A percentile compares a stretch with the other conserved stretches of the same genome.
Conservation (phyloP, 495 filamentous ascomycete genomes). For the Astrocystis sublimbata region DNA sequence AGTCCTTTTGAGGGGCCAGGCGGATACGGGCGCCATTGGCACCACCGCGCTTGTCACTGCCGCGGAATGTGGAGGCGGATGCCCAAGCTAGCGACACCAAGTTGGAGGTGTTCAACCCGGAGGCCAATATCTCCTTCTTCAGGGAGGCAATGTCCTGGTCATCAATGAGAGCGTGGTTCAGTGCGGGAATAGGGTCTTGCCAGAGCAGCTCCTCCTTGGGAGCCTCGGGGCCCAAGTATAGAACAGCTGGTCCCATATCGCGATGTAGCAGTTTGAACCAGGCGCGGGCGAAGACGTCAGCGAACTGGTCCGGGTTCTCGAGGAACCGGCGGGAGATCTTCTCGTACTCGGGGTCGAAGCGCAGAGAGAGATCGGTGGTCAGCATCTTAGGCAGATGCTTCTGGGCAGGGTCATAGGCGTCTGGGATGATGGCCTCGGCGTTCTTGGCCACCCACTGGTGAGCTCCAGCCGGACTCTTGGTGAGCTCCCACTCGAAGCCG, state of each 20-base stretch:
- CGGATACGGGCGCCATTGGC: slow-evolving; percentile 75
- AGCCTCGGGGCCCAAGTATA: slow-evolving; percentile 70
- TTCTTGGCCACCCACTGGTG: slow-evolving; percentile 74
- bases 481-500: slow-evolving; percentile 74
- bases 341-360: slow-evolving; percentile 67
- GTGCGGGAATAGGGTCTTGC: slow-evolving; percentile 64
- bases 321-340: slow-evolving; percentile 70
- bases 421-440: slow-evolving; percentile 62
- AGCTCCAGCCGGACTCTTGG: slow-evolving; percentile 70
- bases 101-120: slow-evolving; percentile 55
- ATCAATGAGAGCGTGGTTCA: slow-evolving; percentile 57
- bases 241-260: slow-evolving; percentile 67
- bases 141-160: slow-evolving; percentile 58
- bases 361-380: slow-evolving; percentile 69
- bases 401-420: slow-evolving; percentile 63
- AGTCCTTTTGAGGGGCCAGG: slow-evolving; percentile 66
- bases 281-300: slow-evolving; percentile 64
- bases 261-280: slow-evolving; percentile 81
- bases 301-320: slow-evolving; percentile 63
- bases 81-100: slow-evolving; percentile 67
- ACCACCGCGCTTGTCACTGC: slow-evolving; percentile 73
- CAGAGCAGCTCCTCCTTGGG: slow-evolving; percentile 62
- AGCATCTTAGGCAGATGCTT: slow-evolving; percentile 69
- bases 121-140: slow-evolving; percentile 63
- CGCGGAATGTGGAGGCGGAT: slow-evolving; percentile 71